These are phyloP conservation scores for Trypanosoma cruzi DNA, from an alignment of 208 protist species.

Conservation along the genomic window DNA sequence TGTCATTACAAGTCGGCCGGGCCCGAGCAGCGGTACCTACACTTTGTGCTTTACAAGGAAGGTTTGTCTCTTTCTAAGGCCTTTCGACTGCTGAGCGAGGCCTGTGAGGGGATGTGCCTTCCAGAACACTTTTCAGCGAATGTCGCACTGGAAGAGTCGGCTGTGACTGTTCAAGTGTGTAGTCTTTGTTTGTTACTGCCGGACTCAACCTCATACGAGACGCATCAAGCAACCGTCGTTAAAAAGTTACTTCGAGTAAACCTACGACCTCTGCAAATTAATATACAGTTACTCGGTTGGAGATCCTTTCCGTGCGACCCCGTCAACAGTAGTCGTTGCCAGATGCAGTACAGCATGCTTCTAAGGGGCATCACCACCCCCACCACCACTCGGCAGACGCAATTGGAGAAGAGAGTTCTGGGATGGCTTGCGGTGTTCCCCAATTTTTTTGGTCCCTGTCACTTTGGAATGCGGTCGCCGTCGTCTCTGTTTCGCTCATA, in stretches of 20 bases:
- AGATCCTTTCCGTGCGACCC: constrained; percentile 26
- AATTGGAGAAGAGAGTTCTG: constrained; percentile 43
- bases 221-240: neutral
- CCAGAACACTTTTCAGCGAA: constrained; percentile 33
- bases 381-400: constrained; percentile 25
- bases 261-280: constrained; percentile 20
- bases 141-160: constrained; percentile 35
- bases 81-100: constrained; percentile 33
- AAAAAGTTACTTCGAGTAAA: constrained; percentile 25
- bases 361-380: constrained; percentile 61
- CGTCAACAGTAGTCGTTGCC: constrained; percentile 9
- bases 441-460: constrained; percentile 69
- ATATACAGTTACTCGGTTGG: constrained; percentile 49
- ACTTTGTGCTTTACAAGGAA: constrained; percentile 72
- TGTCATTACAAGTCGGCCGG: neutral
- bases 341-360: constrained; percentile 73
- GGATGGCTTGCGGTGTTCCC: constrained; percentile 38
- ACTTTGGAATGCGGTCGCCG: constrained; percentile 53
- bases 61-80: constrained; percentile 39
- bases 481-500: constrained; percentile 61
- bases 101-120: constrained; percentile 30
- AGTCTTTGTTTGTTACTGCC: constrained; percentile 38
- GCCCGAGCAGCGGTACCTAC: constrained; percentile 28
- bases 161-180: constrained; percentile 61
- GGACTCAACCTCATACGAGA: neutral